phyloP scores from a whole-genome alignment of 768 basidiomycete species.

The Pisolithus albus region DNA sequence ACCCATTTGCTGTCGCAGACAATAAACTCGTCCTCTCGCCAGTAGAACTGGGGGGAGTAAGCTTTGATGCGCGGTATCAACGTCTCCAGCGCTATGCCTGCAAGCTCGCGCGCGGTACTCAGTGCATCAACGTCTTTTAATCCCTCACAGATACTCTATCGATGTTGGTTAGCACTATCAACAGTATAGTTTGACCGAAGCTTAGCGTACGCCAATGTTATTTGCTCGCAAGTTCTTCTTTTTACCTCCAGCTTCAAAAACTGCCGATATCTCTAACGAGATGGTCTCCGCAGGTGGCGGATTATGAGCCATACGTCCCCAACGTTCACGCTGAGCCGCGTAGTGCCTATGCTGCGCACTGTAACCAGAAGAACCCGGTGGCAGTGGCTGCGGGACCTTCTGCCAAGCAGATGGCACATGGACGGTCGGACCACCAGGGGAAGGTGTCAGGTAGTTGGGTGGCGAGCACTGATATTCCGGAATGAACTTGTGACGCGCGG shows the following conservation, averaged over 20 bases:
- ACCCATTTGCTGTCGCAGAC: slow-evolving; percentile 5
- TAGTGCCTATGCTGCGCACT: slow-evolving; percentile 1
- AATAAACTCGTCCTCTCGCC: slow-evolving; percentile 4
- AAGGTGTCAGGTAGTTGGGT: no score
- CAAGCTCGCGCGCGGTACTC: not conserved
- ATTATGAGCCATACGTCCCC: not conserved
- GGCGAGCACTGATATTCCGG: no score
- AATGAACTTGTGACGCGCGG: no score
- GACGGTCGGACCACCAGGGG: not conserved
- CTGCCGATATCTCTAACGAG: not conserved
- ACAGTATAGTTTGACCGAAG: not conserved
- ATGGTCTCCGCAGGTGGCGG: not conserved
- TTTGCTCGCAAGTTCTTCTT: not conserved
- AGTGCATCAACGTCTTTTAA: not conserved
- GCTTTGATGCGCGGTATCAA: not conserved
- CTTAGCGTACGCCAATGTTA: not conserved
- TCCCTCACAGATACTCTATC: slow-evolving; percentile 3
- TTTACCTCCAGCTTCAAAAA: not conserved
- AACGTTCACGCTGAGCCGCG: not conserved
- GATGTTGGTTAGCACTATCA: not conserved
- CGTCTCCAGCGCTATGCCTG: not conserved
- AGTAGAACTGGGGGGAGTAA: not conserved
- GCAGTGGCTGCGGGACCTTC: not conserved
- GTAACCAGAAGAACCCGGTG: not conserved
- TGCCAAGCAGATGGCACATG: slow-evolving; percentile 1